Conservation (phyloP, 345 rosid genomes). For the Mangifera indica region DNA sequence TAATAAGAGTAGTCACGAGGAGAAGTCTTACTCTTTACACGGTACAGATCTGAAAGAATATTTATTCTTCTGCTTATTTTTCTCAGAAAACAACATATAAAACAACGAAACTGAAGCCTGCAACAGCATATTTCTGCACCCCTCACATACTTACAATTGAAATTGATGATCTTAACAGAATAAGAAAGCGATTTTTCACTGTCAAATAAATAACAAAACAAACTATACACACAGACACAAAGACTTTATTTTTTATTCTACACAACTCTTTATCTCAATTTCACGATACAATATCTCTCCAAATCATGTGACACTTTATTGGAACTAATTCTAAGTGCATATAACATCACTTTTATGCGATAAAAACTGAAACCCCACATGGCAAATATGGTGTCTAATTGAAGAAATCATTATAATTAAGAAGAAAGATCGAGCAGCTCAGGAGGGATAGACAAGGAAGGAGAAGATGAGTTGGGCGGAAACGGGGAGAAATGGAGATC, state of each 20-base stretch:
- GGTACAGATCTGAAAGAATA: constrained; percentile 41
- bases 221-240: not conserved
- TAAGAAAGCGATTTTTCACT: constrained; percentile 26
- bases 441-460: constrained; percentile 95
- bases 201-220: not conserved
- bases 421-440: constrained; percentile 53
- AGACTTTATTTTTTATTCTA: not conserved
- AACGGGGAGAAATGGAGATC: constrained; percentile 6
- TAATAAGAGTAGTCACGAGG: constrained; percentile 42
- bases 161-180: constrained; percentile 31
- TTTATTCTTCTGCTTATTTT: constrained; percentile 26
- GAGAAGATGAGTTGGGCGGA: constrained; percentile 62
- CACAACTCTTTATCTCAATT: not conserved
- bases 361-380: too few relatives aligned
- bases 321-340: too few relatives aligned
- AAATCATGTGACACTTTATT: too few relatives aligned
- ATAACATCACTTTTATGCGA: too few relatives aligned
- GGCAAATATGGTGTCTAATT: not conserved
- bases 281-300: not conserved
- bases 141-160: constrained; percentile 28
- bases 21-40: constrained; percentile 8
- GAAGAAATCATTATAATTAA: not conserved
- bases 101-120: constrained; percentile 46
- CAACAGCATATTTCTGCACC: constrained; percentile 41
- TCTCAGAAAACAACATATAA: constrained; percentile 43